Percentiles rank a stretch among this genome's conserved stretches.
These are phyloP conservation scores for Moricandia arvensis DNA, from an alignment of 345 rosid species.

Conservation along the genomic window DNA sequence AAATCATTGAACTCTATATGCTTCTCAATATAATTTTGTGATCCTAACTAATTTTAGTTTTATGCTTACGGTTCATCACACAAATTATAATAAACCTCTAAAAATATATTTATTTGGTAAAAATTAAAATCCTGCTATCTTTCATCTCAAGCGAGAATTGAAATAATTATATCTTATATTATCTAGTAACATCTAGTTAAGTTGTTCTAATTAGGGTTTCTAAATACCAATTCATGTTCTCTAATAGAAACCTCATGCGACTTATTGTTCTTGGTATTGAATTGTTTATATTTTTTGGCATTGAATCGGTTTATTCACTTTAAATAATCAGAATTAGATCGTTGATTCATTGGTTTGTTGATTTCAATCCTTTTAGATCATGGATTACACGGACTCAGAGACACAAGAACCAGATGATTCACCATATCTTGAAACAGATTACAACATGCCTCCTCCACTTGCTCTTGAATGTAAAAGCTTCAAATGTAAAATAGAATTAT, in stretches of 20 bases:
- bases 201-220: not conserved
- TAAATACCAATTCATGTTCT: not conserved
- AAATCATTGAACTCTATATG: no score
- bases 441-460: not conserved
- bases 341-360: not conserved
- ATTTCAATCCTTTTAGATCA: not conserved
- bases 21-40: no score
- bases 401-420: not conserved
- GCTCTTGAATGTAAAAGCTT: not conserved
- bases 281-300: not conserved
- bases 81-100: not conserved
- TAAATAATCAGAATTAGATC: no score
- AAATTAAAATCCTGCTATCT: not conserved
- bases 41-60: no score
- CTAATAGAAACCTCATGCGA: not conserved
- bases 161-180: no score
- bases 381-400: not conserved
- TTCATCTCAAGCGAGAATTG: not conserved
- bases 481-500: slow-evolving; percentile 7
- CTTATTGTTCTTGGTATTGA: not conserved
- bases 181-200: not conserved
- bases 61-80: no score
- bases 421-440: not conserved
- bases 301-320: not conserved
- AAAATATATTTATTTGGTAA: not conserved